Base-by-base conservation (phyloP, 352 stramenopile genomes). In the Pythium sp. region DNA sequence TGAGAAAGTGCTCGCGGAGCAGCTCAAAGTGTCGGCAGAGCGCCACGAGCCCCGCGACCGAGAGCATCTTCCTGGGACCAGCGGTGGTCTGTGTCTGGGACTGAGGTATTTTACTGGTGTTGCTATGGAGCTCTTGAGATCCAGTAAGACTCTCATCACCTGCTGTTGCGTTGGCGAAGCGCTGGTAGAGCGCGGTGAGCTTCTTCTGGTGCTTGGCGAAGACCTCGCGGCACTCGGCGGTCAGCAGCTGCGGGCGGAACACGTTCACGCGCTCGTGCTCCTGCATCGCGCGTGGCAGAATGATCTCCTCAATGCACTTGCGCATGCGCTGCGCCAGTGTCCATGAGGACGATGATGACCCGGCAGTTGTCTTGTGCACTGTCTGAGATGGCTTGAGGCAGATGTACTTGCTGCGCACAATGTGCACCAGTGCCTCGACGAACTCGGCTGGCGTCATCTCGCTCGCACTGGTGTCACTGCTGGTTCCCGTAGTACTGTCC, bases 361-460 rank as follows among this genome's bases (percentile, higher is more conserved):
- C 12, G 18, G 3, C 14, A 6, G 14, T 47, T 8, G 41, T 0
- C 41, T 53, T 60, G 3, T 20, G 7, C 30, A 28, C 41, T 8
- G 30, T 4, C 15, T 12, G 56, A 9, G 11, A 24, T 53, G 41
- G 46, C 32, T 66, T 62, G 61, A 81, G 64, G 28, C 67, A 69
- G 4, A 87, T 57, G 55, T 72, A 73, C 60, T 75, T 76, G 64
- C 80, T 90, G 14, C 63, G 62, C 28, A 74, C 73, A 15, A 92
- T 81, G 55, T 87, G 73, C 15, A 90, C 71, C 14, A 92, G 71
- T 14, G 79, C 79, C 55, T 92, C 81, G 15, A 92, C 76, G 54
- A 92, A 92, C 63, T 92, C 82, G 11, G 72, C 79, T 0, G 80
- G 77, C 3, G 80, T 88, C 82, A 91, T 89, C 58, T 91, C 82